phyloP scores from a whole-genome alignment of 805 yeast species.

The Ogataea sp. region DNA sequence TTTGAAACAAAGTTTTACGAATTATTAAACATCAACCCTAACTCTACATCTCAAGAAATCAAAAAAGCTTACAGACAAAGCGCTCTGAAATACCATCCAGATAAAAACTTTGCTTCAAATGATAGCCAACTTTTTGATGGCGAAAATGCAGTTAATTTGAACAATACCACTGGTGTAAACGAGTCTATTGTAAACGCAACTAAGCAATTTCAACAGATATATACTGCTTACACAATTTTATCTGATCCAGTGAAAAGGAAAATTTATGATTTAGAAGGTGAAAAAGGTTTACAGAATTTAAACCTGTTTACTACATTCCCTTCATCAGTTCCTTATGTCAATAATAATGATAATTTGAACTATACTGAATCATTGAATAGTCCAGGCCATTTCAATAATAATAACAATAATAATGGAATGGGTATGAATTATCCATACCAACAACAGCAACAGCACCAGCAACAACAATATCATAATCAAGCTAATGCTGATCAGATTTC shows the following conservation, averaged over 20 bases:
- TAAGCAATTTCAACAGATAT: conserved; percentile 49
- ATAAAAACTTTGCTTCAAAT: conserved; percentile 52
- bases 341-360: too few relatives aligned
- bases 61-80: conserved; percentile 74
- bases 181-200: too few relatives aligned
- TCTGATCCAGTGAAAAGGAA: conserved; percentile 35
- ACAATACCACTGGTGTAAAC: too few relatives aligned
- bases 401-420: too few relatives aligned
- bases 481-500: background rate
- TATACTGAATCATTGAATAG: too few relatives aligned
- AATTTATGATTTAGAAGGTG: conserved; percentile 48
- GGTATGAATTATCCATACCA: background rate
- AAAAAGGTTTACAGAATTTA: conserved; percentile 28
- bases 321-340: too few relatives aligned
- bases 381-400: background rate
- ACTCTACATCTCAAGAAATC: conserved; percentile 63
- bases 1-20: conserved; percentile 69
- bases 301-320: background rate
- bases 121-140: too few relatives aligned
- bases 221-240: conserved; percentile 60
- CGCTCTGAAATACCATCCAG: conserved; percentile 84
- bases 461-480: background rate
- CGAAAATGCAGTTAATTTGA: too few relatives aligned
- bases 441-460: background rate
- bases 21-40: conserved; percentile 53